These are phyloP conservation scores for Lyophyllum decastes DNA, from an alignment of 768 basidiomycete genomes.

Conservation along the genomic window DNA sequence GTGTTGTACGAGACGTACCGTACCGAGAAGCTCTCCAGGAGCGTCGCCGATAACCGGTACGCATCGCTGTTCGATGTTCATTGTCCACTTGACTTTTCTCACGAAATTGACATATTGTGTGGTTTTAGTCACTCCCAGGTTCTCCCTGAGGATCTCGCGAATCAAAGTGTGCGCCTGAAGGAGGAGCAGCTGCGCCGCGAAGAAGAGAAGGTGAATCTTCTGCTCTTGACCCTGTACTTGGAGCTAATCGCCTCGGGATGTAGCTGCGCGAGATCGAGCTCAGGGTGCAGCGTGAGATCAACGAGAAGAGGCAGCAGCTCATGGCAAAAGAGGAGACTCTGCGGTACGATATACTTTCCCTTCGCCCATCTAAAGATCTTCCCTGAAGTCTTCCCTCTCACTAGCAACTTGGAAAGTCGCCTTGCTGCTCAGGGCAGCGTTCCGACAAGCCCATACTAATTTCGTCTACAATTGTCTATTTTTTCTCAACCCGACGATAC, in stretches of 20 bases:
- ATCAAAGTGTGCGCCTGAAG: slow-evolving; percentile 83
- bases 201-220: slow-evolving; percentile 67
- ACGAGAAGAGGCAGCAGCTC: slow-evolving; percentile 84
- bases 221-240: background rate
- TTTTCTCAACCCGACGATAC: slow-evolving; percentile 6
- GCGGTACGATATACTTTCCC: slow-evolving; percentile 40
- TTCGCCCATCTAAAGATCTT: background rate
- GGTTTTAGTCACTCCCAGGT: slow-evolving; percentile 63
- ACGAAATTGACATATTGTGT: background rate
- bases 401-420: slow-evolving; percentile 60
- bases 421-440: slow-evolving; percentile 49
- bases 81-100: background rate
- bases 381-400: background rate
- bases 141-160: slow-evolving; percentile 84
- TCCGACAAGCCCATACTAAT: slow-evolving; percentile 19
- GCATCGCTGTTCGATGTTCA: slow-evolving; percentile 2
- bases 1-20: slow-evolving; percentile 86
- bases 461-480: background rate
- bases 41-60: slow-evolving; percentile 58
- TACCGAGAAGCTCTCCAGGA: slow-evolving; percentile 84
- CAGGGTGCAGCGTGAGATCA: slow-evolving; percentile 84
- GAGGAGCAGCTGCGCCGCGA: slow-evolving; percentile 89
- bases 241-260: background rate
- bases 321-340: slow-evolving; percentile 85
- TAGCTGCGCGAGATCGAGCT: slow-evolving; percentile 85